These are phyloP conservation scores for Lupinus albus DNA, from an alignment of 306 rosid genomes.

Conservation along the genomic window DNA sequence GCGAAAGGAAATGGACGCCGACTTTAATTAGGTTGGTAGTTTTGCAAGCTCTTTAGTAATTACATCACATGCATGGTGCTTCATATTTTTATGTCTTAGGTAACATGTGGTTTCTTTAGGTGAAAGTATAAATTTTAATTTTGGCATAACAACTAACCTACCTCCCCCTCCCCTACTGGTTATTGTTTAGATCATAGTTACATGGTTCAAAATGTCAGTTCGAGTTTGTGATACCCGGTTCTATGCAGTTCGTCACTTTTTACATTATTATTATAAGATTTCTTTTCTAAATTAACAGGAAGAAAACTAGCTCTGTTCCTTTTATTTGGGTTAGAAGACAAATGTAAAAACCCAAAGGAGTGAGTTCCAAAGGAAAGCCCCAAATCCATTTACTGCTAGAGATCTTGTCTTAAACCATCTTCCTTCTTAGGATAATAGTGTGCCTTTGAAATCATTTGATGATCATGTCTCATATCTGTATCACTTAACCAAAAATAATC, in stretches of 20 bases:
- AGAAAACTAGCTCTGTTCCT: background rate
- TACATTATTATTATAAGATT: too few species aligned
- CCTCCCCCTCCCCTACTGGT: too few species aligned
- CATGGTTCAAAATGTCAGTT: too few species aligned
- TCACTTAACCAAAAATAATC: background rate
- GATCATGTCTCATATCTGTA: background rate
- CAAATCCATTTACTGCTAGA: background rate
- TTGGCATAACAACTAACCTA: too few species aligned
- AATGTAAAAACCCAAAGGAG: too few species aligned
- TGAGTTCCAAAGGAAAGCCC: too few species aligned
- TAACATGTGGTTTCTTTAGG: too few species aligned
- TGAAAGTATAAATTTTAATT: too few species aligned
- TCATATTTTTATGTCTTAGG: slow-evolving; percentile 16
- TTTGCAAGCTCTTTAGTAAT: slow-evolving; percentile 31
- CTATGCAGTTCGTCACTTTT: too few species aligned
- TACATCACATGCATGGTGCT: slow-evolving; percentile 35
- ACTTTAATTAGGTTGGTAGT: slow-evolving; percentile 51
- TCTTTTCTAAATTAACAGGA: too few species aligned
- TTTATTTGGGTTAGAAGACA: background rate
- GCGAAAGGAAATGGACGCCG: slow-evolving; percentile 58
- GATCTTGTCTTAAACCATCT: background rate
- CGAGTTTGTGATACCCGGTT: too few species aligned
- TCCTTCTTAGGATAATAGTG: background rate
- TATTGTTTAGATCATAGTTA: too few species aligned
- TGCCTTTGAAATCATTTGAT: background rate